These are phyloP conservation scores for Annona squamosa DNA, from an alignment of 164 flowering plant genomes.

Conservation along the genomic window DNA sequence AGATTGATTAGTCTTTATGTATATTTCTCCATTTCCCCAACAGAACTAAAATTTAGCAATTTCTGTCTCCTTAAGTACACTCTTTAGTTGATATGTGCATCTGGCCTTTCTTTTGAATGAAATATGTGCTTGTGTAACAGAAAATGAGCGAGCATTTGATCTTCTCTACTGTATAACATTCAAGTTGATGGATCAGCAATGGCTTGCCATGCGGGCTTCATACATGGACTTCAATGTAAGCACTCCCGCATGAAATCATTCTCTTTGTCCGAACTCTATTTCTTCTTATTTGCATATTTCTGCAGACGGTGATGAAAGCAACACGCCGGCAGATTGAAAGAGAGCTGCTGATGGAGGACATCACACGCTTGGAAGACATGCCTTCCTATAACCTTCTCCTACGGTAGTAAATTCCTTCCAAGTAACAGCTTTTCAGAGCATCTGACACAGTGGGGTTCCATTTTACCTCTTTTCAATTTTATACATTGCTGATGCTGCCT, in stretches of 20 bases:
- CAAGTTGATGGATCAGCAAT: conserved; percentile 33
- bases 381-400: conserved; percentile 58
- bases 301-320: conserved; percentile 68
- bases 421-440: neutral
- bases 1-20: too few relatives aligned
- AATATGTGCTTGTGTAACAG: conserved; percentile 16
- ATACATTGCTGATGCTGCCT: neutral
- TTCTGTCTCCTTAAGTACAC: neutral
- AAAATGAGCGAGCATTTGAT: conserved; percentile 29
- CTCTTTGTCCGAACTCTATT: neutral
- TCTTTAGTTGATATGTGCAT: neutral
- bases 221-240: conserved; percentile 37
- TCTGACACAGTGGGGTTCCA: neutral
- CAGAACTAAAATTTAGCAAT: neutral
- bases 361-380: conserved; percentile 57
- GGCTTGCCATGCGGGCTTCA: conserved; percentile 34
- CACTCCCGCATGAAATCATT: neutral
- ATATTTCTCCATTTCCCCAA: too few relatives aligned
- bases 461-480: neutral
- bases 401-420: neutral
- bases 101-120: neutral
- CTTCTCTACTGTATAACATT: conserved; percentile 29
- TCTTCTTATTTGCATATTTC: neutral
- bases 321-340: conserved; percentile 66
- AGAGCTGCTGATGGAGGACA: conserved; percentile 58